Base-by-base conservation (phyloP, 2,329 filamentous ascomycete species). In the Xylaria multiplex region DNA sequence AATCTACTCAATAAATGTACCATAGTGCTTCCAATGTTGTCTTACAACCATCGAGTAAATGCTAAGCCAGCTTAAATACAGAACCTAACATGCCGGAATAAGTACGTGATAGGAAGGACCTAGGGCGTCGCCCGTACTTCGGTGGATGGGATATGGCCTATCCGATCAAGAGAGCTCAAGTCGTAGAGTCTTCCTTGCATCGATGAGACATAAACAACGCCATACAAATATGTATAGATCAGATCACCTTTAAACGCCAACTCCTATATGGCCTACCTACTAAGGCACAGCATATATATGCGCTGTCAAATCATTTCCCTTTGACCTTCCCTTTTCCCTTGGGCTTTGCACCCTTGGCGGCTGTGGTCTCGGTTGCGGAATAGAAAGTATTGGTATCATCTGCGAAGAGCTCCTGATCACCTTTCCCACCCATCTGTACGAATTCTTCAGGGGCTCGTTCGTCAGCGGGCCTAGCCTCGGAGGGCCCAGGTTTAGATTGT, bases 341-440 rank as follows among this genome's bases (percentile, higher is more conserved):
- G 8, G 66, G 66, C 52, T 75, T 73, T 0, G 50, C 74, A 62
- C 59, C 74, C 66, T 76, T 76, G 1, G 75, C 71, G 60, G 71
- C 72, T 2, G 65, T 70, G 16, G 82, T 73, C 56, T 83, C 82
- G 2, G 76, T 69, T 63, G 78, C 77, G 13, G 82, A 77, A 71
- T 88, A 88, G 64, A 83, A 80, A 72, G 84, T 86, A 43, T 75
- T 78, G 27, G 76, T 77, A 59, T 92, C 90, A 56, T 92, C 83
- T 9, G 86, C 87, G 76, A 90, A 97, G 14, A 97, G 83, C 49
- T 86, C 82, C 78, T 93, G 88, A 74, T 98, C 95, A 5, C 93
- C 95, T 73, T 91, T 92, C 16, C 93, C 93, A 45, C 95, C 95
- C 82, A 96, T 86, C 68, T 90, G 87, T 78, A 93, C 90, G 72